These are phyloP conservation scores for Fraxinus excelsior DNA, from an alignment of 257 asterid species.

Conservation along the genomic window DNA sequence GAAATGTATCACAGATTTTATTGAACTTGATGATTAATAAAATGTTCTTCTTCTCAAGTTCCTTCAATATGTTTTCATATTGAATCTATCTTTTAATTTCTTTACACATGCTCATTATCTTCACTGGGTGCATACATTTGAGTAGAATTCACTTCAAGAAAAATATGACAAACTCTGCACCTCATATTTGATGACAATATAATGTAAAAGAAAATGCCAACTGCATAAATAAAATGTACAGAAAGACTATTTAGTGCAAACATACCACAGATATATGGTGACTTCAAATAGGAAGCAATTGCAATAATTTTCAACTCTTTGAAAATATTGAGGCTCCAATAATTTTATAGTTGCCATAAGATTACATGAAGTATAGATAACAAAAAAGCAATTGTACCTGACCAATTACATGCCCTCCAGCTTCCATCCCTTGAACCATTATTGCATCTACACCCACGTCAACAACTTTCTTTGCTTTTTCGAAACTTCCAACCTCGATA, in stretches of 20 bases:
- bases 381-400: constrained; percentile 49
- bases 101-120: neutral
- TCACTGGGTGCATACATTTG: neutral
- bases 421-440: constrained; percentile 87
- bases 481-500: constrained; percentile 88
- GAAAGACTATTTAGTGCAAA: neutral
- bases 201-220: neutral
- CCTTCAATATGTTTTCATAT: no score
- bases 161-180: neutral
- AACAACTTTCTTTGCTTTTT: constrained; percentile 68
- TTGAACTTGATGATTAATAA: no score
- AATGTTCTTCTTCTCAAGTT: no score
- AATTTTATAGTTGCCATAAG: neutral
- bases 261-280: neutral
- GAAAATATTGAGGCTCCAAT: neutral
- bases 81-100: no score
- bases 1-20: no score
- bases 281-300: neutral
- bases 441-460: constrained; percentile 80
- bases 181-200: neutral
- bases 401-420: constrained; percentile 92
- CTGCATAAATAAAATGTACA: neutral
- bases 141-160: neutral
- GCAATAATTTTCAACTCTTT: neutral
- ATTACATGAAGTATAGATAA: neutral